Conservation (phyloP, 148 eudicot species). For the Drosera capensis region DNA sequence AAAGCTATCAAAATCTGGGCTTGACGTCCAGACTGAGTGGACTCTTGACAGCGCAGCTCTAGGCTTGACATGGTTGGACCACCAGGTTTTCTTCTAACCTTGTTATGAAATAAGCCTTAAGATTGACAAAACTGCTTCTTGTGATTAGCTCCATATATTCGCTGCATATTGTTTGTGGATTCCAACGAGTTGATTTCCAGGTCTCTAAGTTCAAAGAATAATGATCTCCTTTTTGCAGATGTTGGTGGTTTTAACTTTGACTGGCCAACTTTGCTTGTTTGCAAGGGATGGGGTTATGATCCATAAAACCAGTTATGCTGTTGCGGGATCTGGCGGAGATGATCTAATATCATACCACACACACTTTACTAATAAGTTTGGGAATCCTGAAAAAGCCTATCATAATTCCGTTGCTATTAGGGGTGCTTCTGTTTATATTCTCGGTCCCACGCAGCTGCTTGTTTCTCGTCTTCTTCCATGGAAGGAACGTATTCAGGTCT, state of each 20-base stretch:
- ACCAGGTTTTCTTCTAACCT: slow-evolving; percentile 40
- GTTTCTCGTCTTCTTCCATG: slow-evolving; percentile 82
- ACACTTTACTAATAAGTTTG: slow-evolving; percentile 51
- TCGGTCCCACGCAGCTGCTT: slow-evolving; percentile 58
- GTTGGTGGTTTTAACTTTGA: slow-evolving; percentile 71
- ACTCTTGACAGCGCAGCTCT: slow-evolving; percentile 70
- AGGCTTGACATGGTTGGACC: slow-evolving; percentile 88
- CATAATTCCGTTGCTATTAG: slow-evolving; percentile 75
- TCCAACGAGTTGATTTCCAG: neutral
- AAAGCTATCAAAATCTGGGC: slow-evolving; percentile 58
- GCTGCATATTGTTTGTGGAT: too few species aligned
- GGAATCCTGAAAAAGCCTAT: slow-evolving; percentile 90
- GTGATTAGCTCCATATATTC: too few species aligned
- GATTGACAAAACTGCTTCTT: neutral
- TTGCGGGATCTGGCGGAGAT: slow-evolving; percentile 50
- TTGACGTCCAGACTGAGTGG: slow-evolving; percentile 59
- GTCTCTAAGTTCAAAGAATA: neutral
- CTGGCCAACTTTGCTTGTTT: slow-evolving; percentile 70
- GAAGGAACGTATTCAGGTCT: slow-evolving; percentile 81
- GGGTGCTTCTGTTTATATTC: slow-evolving; percentile 75
- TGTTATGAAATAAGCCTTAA: too few species aligned
- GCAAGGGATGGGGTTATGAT: slow-evolving; percentile 77
- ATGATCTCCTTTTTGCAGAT: slow-evolving; percentile 24
- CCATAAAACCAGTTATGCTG: slow-evolving; percentile 70
- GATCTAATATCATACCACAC: slow-evolving; percentile 70